Evolutionary conservation across 495 filamentous ascomycete species (phyloP), one percentile per base, ranked within the genome.

Genomic region (Wilcoxina mikolae): DNA sequence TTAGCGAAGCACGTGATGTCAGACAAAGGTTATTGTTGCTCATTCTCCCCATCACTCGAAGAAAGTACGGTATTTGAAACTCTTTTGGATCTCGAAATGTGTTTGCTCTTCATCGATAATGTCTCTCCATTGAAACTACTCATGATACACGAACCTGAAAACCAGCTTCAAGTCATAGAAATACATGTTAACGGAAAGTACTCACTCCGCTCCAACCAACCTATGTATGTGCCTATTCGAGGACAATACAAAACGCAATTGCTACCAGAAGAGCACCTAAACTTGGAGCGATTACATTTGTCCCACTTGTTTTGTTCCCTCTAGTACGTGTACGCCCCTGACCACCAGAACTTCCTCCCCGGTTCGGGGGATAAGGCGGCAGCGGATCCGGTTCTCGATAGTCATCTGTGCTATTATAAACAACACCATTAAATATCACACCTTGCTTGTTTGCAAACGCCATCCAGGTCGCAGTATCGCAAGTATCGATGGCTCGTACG

Each of bases 401-500:
- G 43, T 76, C 69, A 46, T 62, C 66, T 1, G 66, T 57, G 1
- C 70, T 68, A 23, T 65, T 67, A 56, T 82, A 81, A 64, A 75
- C 70, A 2, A 77, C 70, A 11, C 78, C 74, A 48, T 74, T 73
- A 41, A 73, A 69, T 5, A 72, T 67, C 3, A 71, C 68, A 0
- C 70, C 74, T 25, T 71, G 23, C 9, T 38, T 52, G n/a, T 22
- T 27, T 20, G 33, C 33, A 17, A 52, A 10, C 3, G n/a, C 17
- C 18, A 7, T 11, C 15, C 57, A 57, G 5, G 68, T 64, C 58
- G 80, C 67, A 12, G 74, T 71, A 2, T 63, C 73, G 59, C 81
- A 85, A 3, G 76, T 76, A 2, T 54, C 52, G 15, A 78, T 68
- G 50, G 67, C 67, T 35, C 80, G 72, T 4, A 83, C 53, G 67